A percentile compares a stretch with the other conserved stretches of the same genome.
phyloP scores from a whole-genome alignment of 306 rosid genomes.

The Vicia sativa region DNA sequence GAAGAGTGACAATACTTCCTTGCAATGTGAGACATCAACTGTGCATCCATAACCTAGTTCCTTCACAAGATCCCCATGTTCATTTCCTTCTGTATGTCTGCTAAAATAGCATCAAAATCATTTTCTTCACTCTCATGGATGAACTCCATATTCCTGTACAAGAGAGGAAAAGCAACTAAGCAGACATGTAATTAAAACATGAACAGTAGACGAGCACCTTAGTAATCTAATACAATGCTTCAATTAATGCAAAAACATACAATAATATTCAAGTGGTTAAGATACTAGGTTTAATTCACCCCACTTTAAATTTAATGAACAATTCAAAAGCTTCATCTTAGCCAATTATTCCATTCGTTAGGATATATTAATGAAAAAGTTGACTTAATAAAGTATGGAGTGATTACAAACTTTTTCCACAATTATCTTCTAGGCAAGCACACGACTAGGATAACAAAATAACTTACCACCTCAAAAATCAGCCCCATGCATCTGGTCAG shows the following conservation, averaged over 20 bases:
- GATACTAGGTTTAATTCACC: conserved; percentile 8
- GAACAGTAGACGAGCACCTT: conserved; percentile 26
- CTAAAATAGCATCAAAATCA: conserved; percentile 92
- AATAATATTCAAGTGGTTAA: conserved; percentile 10
- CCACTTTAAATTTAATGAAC: conserved; percentile 14
- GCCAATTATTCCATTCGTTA: conserved; percentile 18
- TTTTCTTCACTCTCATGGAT: conserved; percentile 64
- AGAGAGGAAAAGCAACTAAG: conserved; percentile 32
- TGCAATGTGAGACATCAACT: conserved; percentile 77
- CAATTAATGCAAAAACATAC: conserved; percentile 27
- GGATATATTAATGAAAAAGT: conserved; percentile 4
- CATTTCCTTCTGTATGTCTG: conserved; percentile 97
- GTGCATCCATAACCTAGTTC: conserved; percentile 99
- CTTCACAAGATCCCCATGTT: conserved; percentile 92
- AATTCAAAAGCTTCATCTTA: conserved; percentile 12
- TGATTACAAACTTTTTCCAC: conserved; percentile 7
- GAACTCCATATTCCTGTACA: conserved; percentile 69
- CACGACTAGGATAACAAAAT: conserved; percentile 31
- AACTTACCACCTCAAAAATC: conserved; percentile 62
- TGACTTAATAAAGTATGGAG: conserved; percentile 15
- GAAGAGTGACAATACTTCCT: conserved; percentile 87
- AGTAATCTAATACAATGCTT: conserved; percentile 18
- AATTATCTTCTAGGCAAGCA: conserved; percentile 30
- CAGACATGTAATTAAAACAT: conserved; percentile 7
- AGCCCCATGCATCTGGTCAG: conserved; percentile 74